phyloP scores from a whole-genome alignment of 2,329 filamentous ascomycete species.

The Trichoderma sp. region DNA sequence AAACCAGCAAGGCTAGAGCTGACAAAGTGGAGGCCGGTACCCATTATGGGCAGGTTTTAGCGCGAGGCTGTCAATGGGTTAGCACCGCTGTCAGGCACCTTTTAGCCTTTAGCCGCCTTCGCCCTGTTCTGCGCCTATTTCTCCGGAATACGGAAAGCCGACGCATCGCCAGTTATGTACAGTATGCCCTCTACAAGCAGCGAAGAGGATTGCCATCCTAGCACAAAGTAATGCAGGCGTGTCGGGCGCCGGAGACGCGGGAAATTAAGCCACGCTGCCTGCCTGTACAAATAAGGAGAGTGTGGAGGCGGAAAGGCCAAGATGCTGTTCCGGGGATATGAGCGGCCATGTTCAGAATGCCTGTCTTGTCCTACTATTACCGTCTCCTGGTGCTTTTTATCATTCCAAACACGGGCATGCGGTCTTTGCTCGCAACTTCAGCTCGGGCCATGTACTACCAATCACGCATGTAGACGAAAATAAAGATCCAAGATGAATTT shows the following conservation, averaged over 20 bases:
- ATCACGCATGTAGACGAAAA: not conserved
- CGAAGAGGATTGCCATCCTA: not conserved
- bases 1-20: conserved; percentile 2
- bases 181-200: not conserved
- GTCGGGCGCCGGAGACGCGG: conserved; percentile 3
- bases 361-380: not conserved
- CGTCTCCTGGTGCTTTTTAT: not conserved
- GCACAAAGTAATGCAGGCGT: not conserved
- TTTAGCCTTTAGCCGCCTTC: not conserved
- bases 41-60: not conserved
- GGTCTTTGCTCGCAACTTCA: not conserved
- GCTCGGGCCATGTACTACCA: not conserved
- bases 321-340: not conserved
- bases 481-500: not conserved
- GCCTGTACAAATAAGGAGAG: conserved; percentile 13
- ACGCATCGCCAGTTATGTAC: not conserved
- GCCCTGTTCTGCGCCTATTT: not conserved
- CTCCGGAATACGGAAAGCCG: not conserved
- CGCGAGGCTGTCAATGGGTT: conserved; percentile 5
- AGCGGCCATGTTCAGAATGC: not conserved
- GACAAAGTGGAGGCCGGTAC: not conserved
- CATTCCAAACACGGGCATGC: not conserved
- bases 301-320: conserved; percentile 17
- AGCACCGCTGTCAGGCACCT: not conserved
- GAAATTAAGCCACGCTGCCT: not conserved